These are phyloP conservation scores for Rossbeevera mucosa DNA, from an alignment of 768 basidiomycete genomes.

Conservation along the genomic window DNA sequence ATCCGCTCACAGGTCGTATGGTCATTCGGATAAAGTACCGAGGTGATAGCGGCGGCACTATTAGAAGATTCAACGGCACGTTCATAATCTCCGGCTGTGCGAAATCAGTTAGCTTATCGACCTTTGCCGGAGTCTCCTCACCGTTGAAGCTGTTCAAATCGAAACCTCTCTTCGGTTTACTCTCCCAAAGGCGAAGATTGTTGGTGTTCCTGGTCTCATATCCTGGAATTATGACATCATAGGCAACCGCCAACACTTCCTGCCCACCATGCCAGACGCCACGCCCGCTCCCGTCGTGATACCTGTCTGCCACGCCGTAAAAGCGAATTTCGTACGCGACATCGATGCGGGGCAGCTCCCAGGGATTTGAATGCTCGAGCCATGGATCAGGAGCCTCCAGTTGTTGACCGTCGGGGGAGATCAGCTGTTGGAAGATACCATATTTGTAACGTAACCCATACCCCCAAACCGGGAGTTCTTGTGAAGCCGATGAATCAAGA, in stretches of 20 bases:
- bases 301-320: constrained; percentile 76
- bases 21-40: constrained; percentile 95
- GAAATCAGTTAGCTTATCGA: constrained; percentile 1
- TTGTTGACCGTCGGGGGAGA: constrained; percentile 78
- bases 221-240: constrained; percentile 90
- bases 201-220: constrained; percentile 82
- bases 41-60: constrained; percentile 89
- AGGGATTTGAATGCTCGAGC: constrained; percentile 83
- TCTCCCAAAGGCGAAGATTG: constrained; percentile 84
- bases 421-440: constrained; percentile 93
- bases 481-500: constrained; percentile 85
- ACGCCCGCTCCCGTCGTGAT: constrained; percentile 53
- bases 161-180: constrained; percentile 84
- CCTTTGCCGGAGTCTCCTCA: constrained; percentile 23
- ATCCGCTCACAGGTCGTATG: constrained; percentile 57
- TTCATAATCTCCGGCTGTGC: constrained; percentile 86
- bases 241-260: constrained; percentile 89
- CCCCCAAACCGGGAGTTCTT: constrained; percentile 92
- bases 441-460: constrained; percentile 92
- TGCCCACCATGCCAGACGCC: constrained; percentile 85
- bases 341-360: constrained; percentile 84
- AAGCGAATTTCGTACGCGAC: constrained; percentile 84
- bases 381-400: constrained; percentile 92
- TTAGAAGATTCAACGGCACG: constrained; percentile 83
- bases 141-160: constrained; percentile 95